Base-by-base conservation (phyloP, 2,329 filamentous ascomycete genomes). In the Ophiostoma novo-ulmi region DNA sequence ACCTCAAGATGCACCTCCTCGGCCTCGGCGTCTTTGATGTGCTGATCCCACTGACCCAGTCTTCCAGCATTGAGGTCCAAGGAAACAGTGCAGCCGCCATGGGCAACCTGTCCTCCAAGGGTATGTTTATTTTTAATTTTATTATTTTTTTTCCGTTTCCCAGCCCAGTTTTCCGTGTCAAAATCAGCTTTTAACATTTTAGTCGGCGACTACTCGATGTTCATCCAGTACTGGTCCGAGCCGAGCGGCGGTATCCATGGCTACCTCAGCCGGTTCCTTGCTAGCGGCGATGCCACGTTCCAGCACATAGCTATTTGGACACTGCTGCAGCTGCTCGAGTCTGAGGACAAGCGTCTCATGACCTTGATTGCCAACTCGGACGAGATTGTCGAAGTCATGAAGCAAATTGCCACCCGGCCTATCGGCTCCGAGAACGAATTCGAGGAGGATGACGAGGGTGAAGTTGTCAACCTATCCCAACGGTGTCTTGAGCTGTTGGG, bases 301-400 rank as follows among this genome's bases (percentile, higher is more conserved):
- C 95, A 99, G 80, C 95, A 99, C 79, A 99, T 99, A 77, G 95
- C 95, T 68, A 97, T 98, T 74, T 99, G 95, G 95, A 99, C 95
- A 1, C 82, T 99, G 67, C 86, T 99, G 3, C 95, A 99, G 78
- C 86, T 99, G 5, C 89, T 99, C 68, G 95, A 99, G 80, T 97
- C 94, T 0, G 94, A 97, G 78, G 94, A 99, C 78, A 89, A 91
- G 80, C 90, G 88, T 70, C 84, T 99, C n/a, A 91, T 97, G 73
- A 89, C 89, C 68, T 88, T 93, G 67, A 97, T 99, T 75, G 89
- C 92, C 76, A 91, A 94, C 77, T 94, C 93, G 1, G 91, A 94
- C 74, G 93, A 97, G 74, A 91, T 99, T 74, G 91, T 97, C 71
- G 88, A 92, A 73, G 93, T 97, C 86, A 95, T 98, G 73, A 92